Percentiles rank a stretch among this genome's conserved stretches.
Evolutionary conservation across 2,329 filamentous ascomycete species (phyloP).

Genomic region (Colletotrichum lentis): DNA sequence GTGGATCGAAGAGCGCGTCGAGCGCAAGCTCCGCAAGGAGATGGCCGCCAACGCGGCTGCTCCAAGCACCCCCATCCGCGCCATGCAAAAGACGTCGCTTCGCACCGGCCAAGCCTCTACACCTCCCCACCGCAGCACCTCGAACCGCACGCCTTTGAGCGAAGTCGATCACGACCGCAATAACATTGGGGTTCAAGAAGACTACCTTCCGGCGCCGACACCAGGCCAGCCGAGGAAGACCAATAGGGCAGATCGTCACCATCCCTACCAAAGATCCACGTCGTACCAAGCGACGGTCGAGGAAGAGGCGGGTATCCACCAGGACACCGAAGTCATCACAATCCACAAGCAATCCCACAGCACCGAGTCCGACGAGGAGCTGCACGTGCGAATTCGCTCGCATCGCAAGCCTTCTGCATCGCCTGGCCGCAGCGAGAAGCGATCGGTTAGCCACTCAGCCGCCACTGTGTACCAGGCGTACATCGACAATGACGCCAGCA

Average conservation of each 20-base stretch:
- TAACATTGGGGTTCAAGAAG: conserved; percentile 76
- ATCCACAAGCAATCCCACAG: conserved; percentile 69
- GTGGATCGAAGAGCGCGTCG: conserved; percentile 91
- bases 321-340: conserved; percentile 68
- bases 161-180: conserved; percentile 86
- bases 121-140: conserved; percentile 81
- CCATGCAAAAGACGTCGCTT: conserved; percentile 66
- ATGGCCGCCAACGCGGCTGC: conserved; percentile 59
- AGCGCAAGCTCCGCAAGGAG: conserved; percentile 70
- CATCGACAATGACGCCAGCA: conserved; percentile 72
- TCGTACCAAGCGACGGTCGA: conserved; percentile 54
- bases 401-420: conserved; percentile 72
- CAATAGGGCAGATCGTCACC: conserved; percentile 77
- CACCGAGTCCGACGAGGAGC: conserved; percentile 81
- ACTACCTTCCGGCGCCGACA: conserved; percentile 92
- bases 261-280: conserved; percentile 72
- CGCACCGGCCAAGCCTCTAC: conserved; percentile 75
- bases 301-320: conserved; percentile 62
- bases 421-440: conserved; percentile 68
- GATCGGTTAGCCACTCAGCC: conserved; percentile 79
- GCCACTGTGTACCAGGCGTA: conserved; percentile 69
- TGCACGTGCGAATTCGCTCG: conserved; percentile 76
- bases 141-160: conserved; percentile 84
- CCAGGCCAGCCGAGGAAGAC: conserved; percentile 95
- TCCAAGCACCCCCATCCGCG: conserved; percentile 68